Conservation (phyloP, 306 rosid species). For the Elaeagnus macrophylla region DNA sequence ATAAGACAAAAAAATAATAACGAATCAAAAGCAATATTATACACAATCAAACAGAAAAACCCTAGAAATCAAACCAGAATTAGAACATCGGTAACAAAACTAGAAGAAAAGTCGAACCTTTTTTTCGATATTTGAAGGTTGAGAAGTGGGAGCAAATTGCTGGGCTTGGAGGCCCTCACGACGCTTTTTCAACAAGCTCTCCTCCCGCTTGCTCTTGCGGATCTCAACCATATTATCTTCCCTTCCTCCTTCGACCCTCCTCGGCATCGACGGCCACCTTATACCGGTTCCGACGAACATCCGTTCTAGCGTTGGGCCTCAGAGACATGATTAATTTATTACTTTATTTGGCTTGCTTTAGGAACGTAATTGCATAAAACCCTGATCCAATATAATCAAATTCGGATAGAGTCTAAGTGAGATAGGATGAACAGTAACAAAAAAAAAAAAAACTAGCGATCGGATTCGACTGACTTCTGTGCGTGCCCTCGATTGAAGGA, state of each 20-base stretch:
- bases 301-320: constrained; percentile 73
- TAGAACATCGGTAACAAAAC: too few species aligned
- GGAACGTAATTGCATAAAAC: not conserved
- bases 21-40: not conserved
- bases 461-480: not conserved
- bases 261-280: constrained; percentile 89
- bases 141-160: constrained; percentile 45
- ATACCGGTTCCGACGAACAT: constrained; percentile 90
- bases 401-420: constrained; percentile 7
- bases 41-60: constrained; percentile 1
- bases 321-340: constrained; percentile 45
- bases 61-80: too few species aligned
- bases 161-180: constrained; percentile 79
- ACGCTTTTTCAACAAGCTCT: constrained; percentile 81
- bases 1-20: not conserved
- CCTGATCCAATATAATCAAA: not conserved
- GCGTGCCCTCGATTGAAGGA: too few species aligned
- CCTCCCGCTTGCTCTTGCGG: constrained; percentile 88
- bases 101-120: constrained; percentile 27
- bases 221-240: constrained; percentile 94
- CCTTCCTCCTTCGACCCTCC: constrained; percentile 78
- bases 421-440: not conserved
- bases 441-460: constrained; percentile 12
- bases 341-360: not conserved
- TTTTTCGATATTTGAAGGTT: constrained; percentile 51